Percentiles rank a stretch among this genome's conserved stretches.
These are phyloP conservation scores for Artemisia annua DNA, from an alignment of 129 eudicot species.

Conservation along the genomic window DNA sequence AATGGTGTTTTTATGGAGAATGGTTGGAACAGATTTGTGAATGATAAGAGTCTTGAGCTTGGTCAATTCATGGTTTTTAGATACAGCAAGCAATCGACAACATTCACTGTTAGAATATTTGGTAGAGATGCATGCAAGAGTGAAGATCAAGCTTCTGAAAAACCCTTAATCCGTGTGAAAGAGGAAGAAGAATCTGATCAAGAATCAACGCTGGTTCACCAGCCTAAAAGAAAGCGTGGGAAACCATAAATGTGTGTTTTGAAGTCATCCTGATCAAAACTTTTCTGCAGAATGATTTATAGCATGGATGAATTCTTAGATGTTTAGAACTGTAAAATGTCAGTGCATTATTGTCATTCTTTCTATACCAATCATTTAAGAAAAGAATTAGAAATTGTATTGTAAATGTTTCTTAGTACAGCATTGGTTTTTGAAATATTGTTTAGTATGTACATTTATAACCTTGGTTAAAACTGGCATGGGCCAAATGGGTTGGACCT, in stretches of 20 bases:
- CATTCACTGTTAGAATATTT: conserved; percentile 35
- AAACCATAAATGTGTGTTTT: not conserved
- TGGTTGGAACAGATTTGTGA: conserved; percentile 43
- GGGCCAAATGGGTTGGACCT: too few species aligned
- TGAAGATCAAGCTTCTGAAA: conserved; percentile 14
- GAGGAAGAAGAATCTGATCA: conserved; percentile 12
- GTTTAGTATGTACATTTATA: too few species aligned
- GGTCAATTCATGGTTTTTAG: conserved; percentile 41
- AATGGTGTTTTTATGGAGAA: conserved; percentile 26
- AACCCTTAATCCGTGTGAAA: conserved; percentile 16
- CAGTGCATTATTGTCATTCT: too few species aligned
- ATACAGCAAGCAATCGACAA: conserved; percentile 13
- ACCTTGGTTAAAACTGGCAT: too few species aligned
- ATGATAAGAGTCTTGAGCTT: conserved; percentile 16
- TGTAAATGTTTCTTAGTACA: too few species aligned
- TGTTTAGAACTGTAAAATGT: too few species aligned
- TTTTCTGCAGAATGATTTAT: too few species aligned
- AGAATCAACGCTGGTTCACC: conserved; percentile 1
- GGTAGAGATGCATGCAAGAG: conserved; percentile 31
- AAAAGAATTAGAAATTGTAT: too few species aligned
- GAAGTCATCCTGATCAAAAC: too few species aligned
- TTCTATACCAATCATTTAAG: too few species aligned
- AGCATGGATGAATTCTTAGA: too few species aligned
- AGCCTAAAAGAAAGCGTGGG: not conserved
- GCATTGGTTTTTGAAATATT: too few species aligned